phyloP scores from a whole-genome alignment of 768 basidiomycete genomes.

The Sarcomyxa edulis region DNA sequence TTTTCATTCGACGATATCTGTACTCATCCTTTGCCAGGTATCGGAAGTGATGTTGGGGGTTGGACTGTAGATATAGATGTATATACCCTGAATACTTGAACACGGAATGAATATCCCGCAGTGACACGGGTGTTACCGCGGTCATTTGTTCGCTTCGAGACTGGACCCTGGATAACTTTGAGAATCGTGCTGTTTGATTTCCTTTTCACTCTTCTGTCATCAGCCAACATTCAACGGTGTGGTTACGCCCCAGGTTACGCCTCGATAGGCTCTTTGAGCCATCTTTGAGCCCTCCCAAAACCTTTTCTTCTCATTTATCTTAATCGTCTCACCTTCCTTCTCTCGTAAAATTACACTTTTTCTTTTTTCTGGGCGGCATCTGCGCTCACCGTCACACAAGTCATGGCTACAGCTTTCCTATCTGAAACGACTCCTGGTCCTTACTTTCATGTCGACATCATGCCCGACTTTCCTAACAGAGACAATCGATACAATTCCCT shows the following conservation, averaged over 20 bases:
- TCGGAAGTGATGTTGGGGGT: slow-evolving; percentile 43
- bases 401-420: slow-evolving; percentile 47
- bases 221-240: no score
- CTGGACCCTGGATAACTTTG: no score
- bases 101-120: no score
- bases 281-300: neutral
- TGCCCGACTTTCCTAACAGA: slow-evolving; percentile 57
- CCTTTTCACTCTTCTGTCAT: no score
- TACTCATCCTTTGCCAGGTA: slow-evolving; percentile 32
- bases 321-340: neutral
- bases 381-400: slow-evolving; percentile 17
- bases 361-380: neutral
- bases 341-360: neutral
- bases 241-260: no score
- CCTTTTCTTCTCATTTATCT: neutral
- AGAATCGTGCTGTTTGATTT: no score
- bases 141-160: no score
- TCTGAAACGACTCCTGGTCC: slow-evolving; percentile 13
- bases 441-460: slow-evolving; percentile 50
- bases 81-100: no score
- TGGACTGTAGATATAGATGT: no score
- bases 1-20: neutral
- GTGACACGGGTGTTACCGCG: no score
- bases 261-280: no score
- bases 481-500: slow-evolving; percentile 54